phyloP scores from a whole-genome alignment of 768 basidiomycete genomes.

The Russula earlei region DNA sequence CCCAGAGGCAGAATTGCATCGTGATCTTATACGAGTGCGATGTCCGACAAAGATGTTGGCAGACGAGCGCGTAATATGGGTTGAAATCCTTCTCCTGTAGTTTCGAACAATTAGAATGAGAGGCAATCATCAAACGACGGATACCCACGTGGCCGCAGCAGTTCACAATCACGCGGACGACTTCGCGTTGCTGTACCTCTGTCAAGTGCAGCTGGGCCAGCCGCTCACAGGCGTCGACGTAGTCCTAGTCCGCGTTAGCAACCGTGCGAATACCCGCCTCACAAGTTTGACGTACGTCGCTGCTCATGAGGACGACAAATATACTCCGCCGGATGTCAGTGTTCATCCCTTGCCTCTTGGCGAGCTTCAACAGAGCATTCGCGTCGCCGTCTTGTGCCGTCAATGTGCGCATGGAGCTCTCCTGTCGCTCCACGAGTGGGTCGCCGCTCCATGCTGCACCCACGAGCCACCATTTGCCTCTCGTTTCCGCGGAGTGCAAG shows the following conservation, averaged over 20 bases:
- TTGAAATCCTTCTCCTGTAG: slow-evolving; percentile 84
- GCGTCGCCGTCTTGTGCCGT: slow-evolving; percentile 24
- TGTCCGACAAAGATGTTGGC: slow-evolving; percentile 66
- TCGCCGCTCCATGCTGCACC: slow-evolving; percentile 95
- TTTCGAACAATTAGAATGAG: neutral
- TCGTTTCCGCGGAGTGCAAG: slow-evolving; percentile 70
- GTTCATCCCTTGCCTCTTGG: slow-evolving; percentile 95
- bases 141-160: slow-evolving; percentile 80
- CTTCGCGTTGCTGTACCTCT: slow-evolving; percentile 89
- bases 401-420: slow-evolving; percentile 25
- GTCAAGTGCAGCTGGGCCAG: slow-evolving; percentile 73
- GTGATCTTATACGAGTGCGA: slow-evolving; percentile 88
- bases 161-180: slow-evolving; percentile 84
- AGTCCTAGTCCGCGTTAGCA: slow-evolving; percentile 52
- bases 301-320: slow-evolving; percentile 92
- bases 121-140: neutral
- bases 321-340: slow-evolving; percentile 88
- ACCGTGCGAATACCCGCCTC: neutral
- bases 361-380: slow-evolving; percentile 60
- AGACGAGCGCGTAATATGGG: slow-evolving; percentile 89
- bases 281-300: slow-evolving; percentile 52
- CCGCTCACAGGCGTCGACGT: slow-evolving; percentile 91
- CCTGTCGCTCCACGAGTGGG: slow-evolving; percentile 69
- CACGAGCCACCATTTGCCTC: slow-evolving; percentile 98
- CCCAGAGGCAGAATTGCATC: slow-evolving; percentile 93